Evolutionary conservation across 2,329 filamentous ascomycete genomes (phyloP), one percentile per base, ranked within the genome.

Genomic region (Diaporthe sp.): DNA sequence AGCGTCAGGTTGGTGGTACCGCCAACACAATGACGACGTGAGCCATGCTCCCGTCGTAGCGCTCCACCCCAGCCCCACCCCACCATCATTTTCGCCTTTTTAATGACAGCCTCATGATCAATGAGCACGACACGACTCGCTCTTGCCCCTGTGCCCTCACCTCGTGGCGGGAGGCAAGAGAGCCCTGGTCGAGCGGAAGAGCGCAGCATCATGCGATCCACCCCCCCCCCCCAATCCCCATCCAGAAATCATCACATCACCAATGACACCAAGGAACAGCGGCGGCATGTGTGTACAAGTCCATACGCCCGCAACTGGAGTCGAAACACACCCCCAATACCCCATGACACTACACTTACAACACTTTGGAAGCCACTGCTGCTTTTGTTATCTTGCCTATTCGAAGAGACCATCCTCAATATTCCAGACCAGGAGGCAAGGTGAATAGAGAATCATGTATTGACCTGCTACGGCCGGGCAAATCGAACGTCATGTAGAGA

Each of bases 1-100:
- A 98, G 90, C 94, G 95, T 80, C 97, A 99, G 85, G 85, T 92
- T 70, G 89, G 89, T 74, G 90, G 90, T 77, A 80, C 83, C 66
- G 82, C 81, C 79, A 86, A 82, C 71, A 85, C 89, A 79, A 90
- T 91, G 88, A 83, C 86, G 71, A 85, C 85, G 77, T 89, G 84
- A 85, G 77, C 75, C 53, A 37, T 27, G 8, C 30, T 32, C 55
- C n/a, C 56, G 55, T 19, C 55, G 22, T 51, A 51, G 72, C 71
- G 70, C 37, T 59, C 35, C 50, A 37, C 56, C 63, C 53, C 70
- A 59, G 47, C 75, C 63, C 50, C 73, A 66, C 70, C 75, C 61
- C 51, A 72, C 69, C 69, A 74, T 70, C 72, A 73, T 42, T 47
- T 63, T 71, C 68, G 65, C 76, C 71, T 76, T 79, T 74, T 63